Conservation (phyloP, 2,329 filamentous ascomycete species). For the Penicillium sp. region DNA sequence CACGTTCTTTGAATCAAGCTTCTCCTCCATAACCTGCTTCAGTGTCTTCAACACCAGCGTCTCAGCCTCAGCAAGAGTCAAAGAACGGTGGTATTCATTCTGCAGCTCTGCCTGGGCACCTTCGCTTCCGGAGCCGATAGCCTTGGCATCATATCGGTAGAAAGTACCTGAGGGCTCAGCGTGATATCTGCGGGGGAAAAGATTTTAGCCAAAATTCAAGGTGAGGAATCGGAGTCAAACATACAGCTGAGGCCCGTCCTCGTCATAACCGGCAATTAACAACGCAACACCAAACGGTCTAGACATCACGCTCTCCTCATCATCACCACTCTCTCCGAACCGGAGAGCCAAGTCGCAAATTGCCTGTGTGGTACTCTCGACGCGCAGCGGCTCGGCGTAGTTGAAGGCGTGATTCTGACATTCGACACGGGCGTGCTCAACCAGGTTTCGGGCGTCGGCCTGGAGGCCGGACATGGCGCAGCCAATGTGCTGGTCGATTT, state of each 20-base stretch:
- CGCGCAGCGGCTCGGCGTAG: slow-evolving; percentile 90
- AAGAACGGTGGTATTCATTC: slow-evolving; percentile 98
- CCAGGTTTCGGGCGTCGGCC: slow-evolving; percentile 95
- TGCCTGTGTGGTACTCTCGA: slow-evolving; percentile 97
- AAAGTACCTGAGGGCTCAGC: slow-evolving; percentile 98
- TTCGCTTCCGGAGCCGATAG: slow-evolving; percentile 95
- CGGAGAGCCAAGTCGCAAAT: slow-evolving; percentile 96
- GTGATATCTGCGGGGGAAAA: slow-evolving; percentile 67
- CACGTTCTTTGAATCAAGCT: slow-evolving; percentile 97
- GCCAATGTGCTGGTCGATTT: slow-evolving; percentile 98
- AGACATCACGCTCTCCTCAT: slow-evolving; percentile 98
- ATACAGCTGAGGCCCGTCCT: slow-evolving; percentile 88
- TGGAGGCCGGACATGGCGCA: slow-evolving; percentile 98
- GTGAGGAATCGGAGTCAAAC: slow-evolving; percentile 27
- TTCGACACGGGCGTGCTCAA: slow-evolving; percentile 97
- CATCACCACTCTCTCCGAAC: slow-evolving; percentile 96
- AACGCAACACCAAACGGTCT: slow-evolving; percentile 95
- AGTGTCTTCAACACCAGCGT: slow-evolving; percentile 94
- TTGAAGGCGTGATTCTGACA: slow-evolving; percentile 97
- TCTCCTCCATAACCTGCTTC: slow-evolving; percentile 99
- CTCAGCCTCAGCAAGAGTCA: slow-evolving; percentile 90
- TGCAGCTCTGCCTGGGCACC: slow-evolving; percentile 97
- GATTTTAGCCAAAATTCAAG: background rate
- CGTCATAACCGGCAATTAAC: slow-evolving; percentile 94
- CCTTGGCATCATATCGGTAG: slow-evolving; percentile 98